These are phyloP conservation scores for Salix purpurea DNA, from an alignment of 345 rosid genomes.

Conservation along the genomic window DNA sequence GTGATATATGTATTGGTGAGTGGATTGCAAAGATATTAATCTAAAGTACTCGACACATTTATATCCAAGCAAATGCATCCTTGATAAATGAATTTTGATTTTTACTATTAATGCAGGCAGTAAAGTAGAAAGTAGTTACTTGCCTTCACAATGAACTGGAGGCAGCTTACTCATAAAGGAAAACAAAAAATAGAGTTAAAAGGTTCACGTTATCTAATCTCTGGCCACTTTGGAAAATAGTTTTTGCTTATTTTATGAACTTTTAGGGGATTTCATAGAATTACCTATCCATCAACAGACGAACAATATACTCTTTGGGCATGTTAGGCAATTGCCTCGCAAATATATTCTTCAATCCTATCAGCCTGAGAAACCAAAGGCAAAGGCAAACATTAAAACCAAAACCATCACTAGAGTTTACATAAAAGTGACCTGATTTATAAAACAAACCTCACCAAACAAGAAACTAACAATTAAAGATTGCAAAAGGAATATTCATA, in stretches of 20 bases:
- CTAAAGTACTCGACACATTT: not conserved
- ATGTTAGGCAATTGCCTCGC: slow-evolving; percentile 95
- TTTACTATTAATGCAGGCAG: not conserved
- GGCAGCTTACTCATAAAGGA: not conserved
- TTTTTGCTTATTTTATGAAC: not conserved
- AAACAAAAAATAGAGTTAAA: not conserved
- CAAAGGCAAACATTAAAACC: slow-evolving; percentile 3
- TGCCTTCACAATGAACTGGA: not conserved
- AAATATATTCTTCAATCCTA: slow-evolving; percentile 97
- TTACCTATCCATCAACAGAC: slow-evolving; percentile 99
- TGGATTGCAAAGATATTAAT: not conserved
- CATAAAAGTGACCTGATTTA: not conserved
- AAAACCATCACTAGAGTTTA: not conserved
- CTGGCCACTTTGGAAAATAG: not conserved
- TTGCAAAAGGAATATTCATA: not conserved
- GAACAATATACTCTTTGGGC: slow-evolving; percentile 99
- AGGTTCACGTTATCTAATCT: not conserved
- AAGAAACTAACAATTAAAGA: not conserved
- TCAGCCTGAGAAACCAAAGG: slow-evolving; percentile 55
- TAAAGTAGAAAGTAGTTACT: not conserved
- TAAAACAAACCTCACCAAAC: not conserved
- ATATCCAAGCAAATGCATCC: not conserved
- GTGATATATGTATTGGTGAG: not conserved
- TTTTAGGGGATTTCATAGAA: slow-evolving; percentile 16
- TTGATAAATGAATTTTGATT: not conserved